A percentile compares a stretch with the other conserved stretches of the same genome.
These are phyloP conservation scores for Aspergillus fructus DNA, from an alignment of 2,329 filamentous ascomycete species.

Conservation along the genomic window DNA sequence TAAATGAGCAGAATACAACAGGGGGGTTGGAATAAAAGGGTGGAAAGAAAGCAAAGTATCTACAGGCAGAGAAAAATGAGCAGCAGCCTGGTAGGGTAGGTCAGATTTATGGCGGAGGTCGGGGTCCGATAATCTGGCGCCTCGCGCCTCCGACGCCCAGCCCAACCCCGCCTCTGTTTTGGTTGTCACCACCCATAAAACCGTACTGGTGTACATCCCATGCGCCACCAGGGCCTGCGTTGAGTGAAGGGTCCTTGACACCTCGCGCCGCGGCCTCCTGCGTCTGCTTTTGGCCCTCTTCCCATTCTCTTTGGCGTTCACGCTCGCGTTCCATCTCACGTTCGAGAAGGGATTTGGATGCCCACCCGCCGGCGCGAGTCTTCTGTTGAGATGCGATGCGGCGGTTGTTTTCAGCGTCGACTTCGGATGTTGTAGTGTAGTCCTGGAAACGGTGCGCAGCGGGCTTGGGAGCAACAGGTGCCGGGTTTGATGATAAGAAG, in stretches of 20 bases:
- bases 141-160: conserved; percentile 56
- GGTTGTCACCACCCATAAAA: conserved; percentile 61
- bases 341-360: conserved; percentile 62
- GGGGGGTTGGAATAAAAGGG: neutral
- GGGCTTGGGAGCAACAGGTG: conserved; percentile 44
- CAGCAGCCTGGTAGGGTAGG: neutral
- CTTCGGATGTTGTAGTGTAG: conserved; percentile 55
- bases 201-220: conserved; percentile 68
- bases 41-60: neutral
- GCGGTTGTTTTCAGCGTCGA: conserved; percentile 56
- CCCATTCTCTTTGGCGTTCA: conserved; percentile 65
- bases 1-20: neutral
- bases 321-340: conserved; percentile 68
- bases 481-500: conserved; percentile 55
- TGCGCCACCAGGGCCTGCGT: conserved; percentile 48
- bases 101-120: conserved; percentile 44
- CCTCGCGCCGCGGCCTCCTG: conserved; percentile 47
- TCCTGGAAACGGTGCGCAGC: conserved; percentile 44
- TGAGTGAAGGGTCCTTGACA: conserved; percentile 41
- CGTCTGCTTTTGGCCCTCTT: conserved; percentile 56
- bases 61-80: neutral
- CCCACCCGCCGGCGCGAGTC: conserved; percentile 61
- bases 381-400: conserved; percentile 56
- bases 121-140: conserved; percentile 63
- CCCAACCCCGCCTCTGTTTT: conserved; percentile 54